A percentile compares a stretch with the other conserved stretches of the same genome.
phyloP scores from a whole-genome alignment of 1,284 basidiomycete genomes.

The Apiotrichum gamsii region DNA sequence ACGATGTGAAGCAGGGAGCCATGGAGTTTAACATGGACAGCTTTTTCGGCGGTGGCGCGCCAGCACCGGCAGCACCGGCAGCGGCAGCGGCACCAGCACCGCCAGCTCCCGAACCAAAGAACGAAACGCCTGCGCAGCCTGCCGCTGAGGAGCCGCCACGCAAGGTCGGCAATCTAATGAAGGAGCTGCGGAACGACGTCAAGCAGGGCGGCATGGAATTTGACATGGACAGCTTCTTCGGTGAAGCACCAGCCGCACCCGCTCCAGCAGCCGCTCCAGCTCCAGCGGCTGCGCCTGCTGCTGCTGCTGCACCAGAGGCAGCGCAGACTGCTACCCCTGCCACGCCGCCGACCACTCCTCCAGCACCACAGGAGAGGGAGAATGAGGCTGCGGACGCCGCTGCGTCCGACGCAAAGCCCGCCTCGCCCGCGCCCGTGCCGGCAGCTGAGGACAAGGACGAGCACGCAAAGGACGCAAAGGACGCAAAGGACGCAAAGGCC shows the following conservation, averaged over 20 bases:
- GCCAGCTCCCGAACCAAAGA: no score
- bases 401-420: no score
- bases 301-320: conserved; percentile 83
- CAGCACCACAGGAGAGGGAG: conserved; percentile 83
- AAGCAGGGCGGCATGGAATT: conserved; percentile 47
- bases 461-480: no score
- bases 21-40: conserved; percentile 47
- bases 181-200: conserved; percentile 42
- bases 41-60: conserved; percentile 28
- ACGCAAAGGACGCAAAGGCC: no score
- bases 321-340: conserved; percentile 63
- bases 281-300: conserved; percentile 55
- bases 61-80: no score
- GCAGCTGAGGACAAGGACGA: background rate
- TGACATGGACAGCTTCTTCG: conserved; percentile 45
- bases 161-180: conserved; percentile 69
- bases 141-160: conserved; percentile 56
- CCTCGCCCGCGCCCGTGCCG: background rate
- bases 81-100: no score
- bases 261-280: no score
- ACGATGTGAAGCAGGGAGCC: conserved; percentile 44
- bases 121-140: no score
- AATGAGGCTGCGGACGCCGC: conserved; percentile 47
- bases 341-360: conserved; percentile 68
- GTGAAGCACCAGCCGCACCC: no score